Evolutionary conservation across 176 grass and related monocot species (phyloP).

Genomic region (Musa schizocarpa): DNA sequence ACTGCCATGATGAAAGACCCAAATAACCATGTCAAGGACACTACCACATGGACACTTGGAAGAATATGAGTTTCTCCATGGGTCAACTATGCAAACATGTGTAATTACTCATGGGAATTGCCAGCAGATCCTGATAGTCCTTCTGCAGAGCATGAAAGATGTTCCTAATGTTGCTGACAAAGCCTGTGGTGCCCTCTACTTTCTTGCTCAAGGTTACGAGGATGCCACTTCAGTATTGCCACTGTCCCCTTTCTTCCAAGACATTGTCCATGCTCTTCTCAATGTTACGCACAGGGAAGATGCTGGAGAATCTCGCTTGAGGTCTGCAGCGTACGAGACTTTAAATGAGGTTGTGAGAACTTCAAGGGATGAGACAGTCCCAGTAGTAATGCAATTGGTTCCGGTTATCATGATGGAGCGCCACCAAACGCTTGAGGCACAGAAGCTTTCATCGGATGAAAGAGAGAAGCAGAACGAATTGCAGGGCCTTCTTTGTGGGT

Average conservation of each 20-base stretch:
- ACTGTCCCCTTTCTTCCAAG: slow-evolving; percentile 10
- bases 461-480: slow-evolving; percentile 15
- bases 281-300: slow-evolving; percentile 13
- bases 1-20: slow-evolving; percentile 14
- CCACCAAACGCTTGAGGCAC: slow-evolving; percentile 7
- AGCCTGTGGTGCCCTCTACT: slow-evolving; percentile 10
- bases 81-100: background rate
- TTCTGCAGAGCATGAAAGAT: slow-evolving; percentile 17
- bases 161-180: slow-evolving; percentile 18
- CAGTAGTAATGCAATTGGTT: slow-evolving; percentile 3
- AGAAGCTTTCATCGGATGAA: slow-evolving; percentile 19
- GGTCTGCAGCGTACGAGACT: slow-evolving; percentile 11
- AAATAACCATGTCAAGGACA: slow-evolving; percentile 20
- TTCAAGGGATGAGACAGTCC: slow-evolving; percentile 12
- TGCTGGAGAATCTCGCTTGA: slow-evolving; percentile 8
- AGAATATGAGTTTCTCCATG: slow-evolving; percentile 17
- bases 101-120: slow-evolving; percentile 8
- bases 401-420: slow-evolving; percentile 17
- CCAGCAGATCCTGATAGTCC: slow-evolving; percentile 8
- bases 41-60: slow-evolving; percentile 14
- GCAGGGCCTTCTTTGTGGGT: slow-evolving; percentile 15
- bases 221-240: slow-evolving; percentile 1
- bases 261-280: slow-evolving; percentile 8
- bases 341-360: slow-evolving; percentile 16
- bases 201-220: slow-evolving; percentile 14